Base-by-base conservation (phyloP, 441 rosid species). In the Corymbia citriodora region DNA sequence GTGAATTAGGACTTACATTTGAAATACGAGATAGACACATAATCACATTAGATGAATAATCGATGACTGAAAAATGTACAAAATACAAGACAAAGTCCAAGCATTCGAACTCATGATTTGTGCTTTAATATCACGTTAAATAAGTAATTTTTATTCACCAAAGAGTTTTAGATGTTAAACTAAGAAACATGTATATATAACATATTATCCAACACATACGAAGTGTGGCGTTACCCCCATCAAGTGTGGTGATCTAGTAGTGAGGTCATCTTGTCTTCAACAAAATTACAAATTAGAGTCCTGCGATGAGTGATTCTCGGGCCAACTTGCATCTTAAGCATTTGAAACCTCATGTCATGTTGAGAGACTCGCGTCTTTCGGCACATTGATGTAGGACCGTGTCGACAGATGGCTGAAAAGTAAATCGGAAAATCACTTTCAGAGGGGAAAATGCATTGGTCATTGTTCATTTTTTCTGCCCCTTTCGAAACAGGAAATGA, bases 61-160 rank as follows among this genome's bases (percentile, higher is more conserved):
- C 0, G 11, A 68, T 0, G 0, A 31, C 0, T 0, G 0, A 31
- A n/a, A n/a, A 68, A 16, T 17, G 14, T 29, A 63, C 72, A 29
- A 29, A 63, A 63, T 16, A 29, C 3, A 9, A 18, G 70, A 63
- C 17, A 18, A 9, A 14, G 72, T 29, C 72, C 2, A 14, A 1
- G 33, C 9, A 63, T 14, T 29, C 18, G 0, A 63, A 9, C 9
- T 63, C 18, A 4, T 29, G 18, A 14, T 33, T 1, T 29, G 18
- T 25, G 33, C 36, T 14, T 1, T 7, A 8, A 63, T 63, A 14
- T 9, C 33, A 63, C 2, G 18, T 63, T 63, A 14, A 63, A 29
- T 18, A 63, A 0, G 10, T 29, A 13, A 27, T 29, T 63, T 63
- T 61, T 63, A 40, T 61, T 61, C 4, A 2, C 5, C 5, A 1